Evolutionary conservation across 2,329 filamentous ascomycete species (phyloP).

Genomic region (Dendryphion nanum): DNA sequence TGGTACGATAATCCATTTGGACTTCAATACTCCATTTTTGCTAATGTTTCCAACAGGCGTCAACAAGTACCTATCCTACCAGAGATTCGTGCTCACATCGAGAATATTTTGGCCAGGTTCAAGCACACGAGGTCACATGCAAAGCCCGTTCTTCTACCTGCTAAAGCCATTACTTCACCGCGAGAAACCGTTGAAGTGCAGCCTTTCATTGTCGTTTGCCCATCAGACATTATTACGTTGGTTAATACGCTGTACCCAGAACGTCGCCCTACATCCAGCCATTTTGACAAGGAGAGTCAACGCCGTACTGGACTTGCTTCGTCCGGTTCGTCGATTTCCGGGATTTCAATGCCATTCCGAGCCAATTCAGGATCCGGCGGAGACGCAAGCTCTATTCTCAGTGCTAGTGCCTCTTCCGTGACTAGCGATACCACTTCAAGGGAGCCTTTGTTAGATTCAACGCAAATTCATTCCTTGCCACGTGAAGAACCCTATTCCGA

Average conservation of each 20-base stretch:
- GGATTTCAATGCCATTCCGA: conserved; percentile 50
- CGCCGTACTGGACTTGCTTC: conserved; percentile 49
- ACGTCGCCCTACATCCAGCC: conserved; percentile 61
- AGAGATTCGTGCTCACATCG: conserved; percentile 66
- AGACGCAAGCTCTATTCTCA: conserved; percentile 69
- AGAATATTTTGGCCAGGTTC: conserved; percentile 68
- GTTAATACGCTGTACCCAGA: conserved; percentile 84
- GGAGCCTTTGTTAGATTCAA: conserved; percentile 58
- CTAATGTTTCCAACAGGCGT: conserved; percentile 42
- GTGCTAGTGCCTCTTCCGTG: conserved; percentile 70
- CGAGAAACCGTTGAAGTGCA: conserved; percentile 76
- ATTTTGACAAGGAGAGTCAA: conserved; percentile 42
- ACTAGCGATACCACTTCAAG: conserved; percentile 70
- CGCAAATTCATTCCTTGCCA: conserved; percentile 13
- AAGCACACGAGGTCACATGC: conserved; percentile 42
- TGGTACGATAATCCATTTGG: conserved; percentile 54
- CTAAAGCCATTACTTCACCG: conserved; percentile 69
- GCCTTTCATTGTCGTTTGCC: conserved; percentile 75
- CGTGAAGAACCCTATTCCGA: conserved; percentile 25
- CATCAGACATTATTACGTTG: conserved; percentile 75
- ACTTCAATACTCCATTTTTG: conserved; percentile 9
- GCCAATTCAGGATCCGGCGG: conserved; percentile 51
- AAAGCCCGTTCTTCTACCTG: conserved; percentile 64
- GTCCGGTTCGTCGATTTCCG: conserved; percentile 50
- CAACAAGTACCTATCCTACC: conserved; percentile 63